Conservation (phyloP, 345 rosid genomes). For the Syzygium jambos region DNA sequence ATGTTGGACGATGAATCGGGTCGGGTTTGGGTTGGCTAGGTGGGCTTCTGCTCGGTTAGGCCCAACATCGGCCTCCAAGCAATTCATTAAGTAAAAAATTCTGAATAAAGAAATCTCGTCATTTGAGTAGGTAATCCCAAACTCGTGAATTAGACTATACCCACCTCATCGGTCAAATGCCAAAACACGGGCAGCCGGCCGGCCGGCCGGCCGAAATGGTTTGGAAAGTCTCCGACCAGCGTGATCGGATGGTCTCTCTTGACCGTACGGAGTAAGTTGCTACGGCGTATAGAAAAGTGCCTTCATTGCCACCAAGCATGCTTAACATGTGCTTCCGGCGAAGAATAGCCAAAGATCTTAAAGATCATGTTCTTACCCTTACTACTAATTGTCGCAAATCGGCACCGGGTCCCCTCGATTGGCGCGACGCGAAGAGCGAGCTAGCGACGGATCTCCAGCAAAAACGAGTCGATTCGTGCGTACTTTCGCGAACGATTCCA, state of each 20-base stretch:
- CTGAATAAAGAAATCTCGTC: too few relatives aligned
- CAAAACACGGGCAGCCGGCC: neutral
- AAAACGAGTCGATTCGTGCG: neutral
- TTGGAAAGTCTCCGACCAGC: neutral
- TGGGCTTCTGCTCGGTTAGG: neutral
- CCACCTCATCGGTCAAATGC: too few relatives aligned
- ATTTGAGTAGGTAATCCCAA: too few relatives aligned
- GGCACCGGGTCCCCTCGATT: fast-evolving
- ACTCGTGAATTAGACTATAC: too few relatives aligned
- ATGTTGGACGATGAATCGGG: neutral
- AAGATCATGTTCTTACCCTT: neutral
- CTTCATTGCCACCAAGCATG: neutral
- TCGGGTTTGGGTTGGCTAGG: neutral
- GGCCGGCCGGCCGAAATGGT: neutral
- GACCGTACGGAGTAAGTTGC: neutral
- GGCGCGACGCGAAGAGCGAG: neutral
- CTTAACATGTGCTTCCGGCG: neutral
- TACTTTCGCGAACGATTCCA: neutral
- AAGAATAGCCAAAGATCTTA: neutral
- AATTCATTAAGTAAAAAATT: too few relatives aligned
- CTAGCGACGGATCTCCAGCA: neutral
- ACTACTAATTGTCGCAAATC: neutral
- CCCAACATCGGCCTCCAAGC: neutral
- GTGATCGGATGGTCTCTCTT: neutral
- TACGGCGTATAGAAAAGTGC: neutral